Percentiles rank a stretch among this genome's conserved stretches.
phyloP scores from a whole-genome alignment of 2,329 filamentous ascomycete genomes.

The Colletotrichum magnum region DNA sequence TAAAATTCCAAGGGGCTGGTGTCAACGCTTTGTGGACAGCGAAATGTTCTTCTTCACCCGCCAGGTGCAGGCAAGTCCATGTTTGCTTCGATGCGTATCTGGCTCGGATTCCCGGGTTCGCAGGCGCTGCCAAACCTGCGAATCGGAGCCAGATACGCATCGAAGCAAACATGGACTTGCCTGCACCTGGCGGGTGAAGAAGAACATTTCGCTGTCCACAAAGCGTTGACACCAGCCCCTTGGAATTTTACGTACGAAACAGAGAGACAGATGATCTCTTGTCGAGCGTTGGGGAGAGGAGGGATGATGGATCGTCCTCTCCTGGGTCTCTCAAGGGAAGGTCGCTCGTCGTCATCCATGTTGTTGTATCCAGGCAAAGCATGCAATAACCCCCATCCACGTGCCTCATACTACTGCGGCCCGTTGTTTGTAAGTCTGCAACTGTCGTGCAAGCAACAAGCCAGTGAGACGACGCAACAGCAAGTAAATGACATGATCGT shows the following conservation, averaged over 20 bases:
- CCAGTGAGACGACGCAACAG: slow-evolving; percentile 17
- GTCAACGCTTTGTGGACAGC: slow-evolving; percentile 3
- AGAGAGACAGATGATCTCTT: slow-evolving; percentile 26
- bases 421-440: slow-evolving; percentile 17
- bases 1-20: slow-evolving; percentile 14
- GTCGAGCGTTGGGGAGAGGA: slow-evolving; percentile 2
- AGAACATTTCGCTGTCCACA: background rate
- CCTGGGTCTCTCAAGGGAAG: background rate
- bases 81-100: slow-evolving; percentile 21
- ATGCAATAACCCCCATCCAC: no score
- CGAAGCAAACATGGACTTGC: slow-evolving; percentile 30
- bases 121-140: slow-evolving; percentile 2
- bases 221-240: slow-evolving; percentile 10
- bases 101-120: slow-evolving; percentile 22
- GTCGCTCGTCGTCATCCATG: no score
- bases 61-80: slow-evolving; percentile 32
- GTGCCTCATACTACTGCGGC: no score
- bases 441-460: slow-evolving; percentile 7
- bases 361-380: no score
- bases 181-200: slow-evolving; percentile 14
- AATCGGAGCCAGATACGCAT: slow-evolving; percentile 19
- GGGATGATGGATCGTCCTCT: no score
- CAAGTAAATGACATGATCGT: slow-evolving; percentile 25
- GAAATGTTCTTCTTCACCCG: background rate
- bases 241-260: slow-evolving; percentile 15